phyloP scores from a whole-genome alignment of 139 green algal species.

The Chlorella sp. region DNA sequence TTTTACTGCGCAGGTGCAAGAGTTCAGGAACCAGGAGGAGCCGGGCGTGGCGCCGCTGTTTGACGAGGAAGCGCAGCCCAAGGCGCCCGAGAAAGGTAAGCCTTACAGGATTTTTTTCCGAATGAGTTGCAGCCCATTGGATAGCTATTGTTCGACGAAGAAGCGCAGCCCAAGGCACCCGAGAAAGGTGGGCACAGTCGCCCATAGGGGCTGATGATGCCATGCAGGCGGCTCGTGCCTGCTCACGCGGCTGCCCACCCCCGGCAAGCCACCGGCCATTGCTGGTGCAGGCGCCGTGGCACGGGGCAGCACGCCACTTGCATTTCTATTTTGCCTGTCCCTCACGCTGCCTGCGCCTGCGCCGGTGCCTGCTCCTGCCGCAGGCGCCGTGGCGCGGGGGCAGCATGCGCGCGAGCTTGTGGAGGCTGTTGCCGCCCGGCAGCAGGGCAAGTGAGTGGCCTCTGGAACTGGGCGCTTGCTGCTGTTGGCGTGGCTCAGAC shows the following conservation, averaged over 20 bases:
- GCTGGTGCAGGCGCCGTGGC: no score
- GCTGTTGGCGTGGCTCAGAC: neutral
- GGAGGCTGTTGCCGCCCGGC: neutral
- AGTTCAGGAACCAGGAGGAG: constrained; percentile 39
- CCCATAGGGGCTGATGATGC: no score
- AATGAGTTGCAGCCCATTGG: constrained; percentile 46
- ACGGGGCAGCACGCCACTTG: no score
- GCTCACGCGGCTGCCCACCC: no score
- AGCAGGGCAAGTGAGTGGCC: constrained; percentile 31
- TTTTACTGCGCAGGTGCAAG: constrained; percentile 7
- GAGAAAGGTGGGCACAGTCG: no score
- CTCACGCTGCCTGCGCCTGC: no score
- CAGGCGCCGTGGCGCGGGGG: neutral
- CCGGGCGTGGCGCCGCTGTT: constrained; percentile 68
- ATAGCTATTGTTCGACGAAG: constrained; percentile 62
- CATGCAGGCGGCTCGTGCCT: no score
- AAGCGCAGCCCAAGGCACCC: constrained; percentile 52
- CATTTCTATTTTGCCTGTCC: no score
- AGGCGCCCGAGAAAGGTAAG: constrained; percentile 39
- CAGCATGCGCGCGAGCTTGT: neutral
- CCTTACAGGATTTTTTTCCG: no score
- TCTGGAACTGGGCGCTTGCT: neutral
- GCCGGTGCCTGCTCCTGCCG: no score
- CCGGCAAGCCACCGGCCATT: no score
- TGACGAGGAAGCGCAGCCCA: constrained; percentile 51